Evolutionary conservation across 371 early-diverging fungal species (phyloP).

Genomic region (Mucor saturninus): DNA sequence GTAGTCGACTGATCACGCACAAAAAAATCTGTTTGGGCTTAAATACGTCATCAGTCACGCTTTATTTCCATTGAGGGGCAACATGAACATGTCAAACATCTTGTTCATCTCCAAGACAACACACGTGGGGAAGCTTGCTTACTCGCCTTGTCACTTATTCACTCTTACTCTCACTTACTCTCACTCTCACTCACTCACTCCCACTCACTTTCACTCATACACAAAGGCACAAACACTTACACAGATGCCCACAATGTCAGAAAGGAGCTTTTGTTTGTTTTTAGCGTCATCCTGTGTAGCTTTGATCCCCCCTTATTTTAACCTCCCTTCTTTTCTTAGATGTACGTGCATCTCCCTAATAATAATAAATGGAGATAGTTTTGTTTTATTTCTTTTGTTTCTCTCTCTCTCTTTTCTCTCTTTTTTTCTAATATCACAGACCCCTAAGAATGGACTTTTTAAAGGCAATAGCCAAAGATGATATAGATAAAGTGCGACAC

Average conservation of each 20-base stretch:
- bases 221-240: too few relatives aligned
- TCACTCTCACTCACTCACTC: too few relatives aligned
- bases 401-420: neutral
- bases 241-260: too few relatives aligned
- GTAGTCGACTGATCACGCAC: neutral
- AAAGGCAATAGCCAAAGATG: constrained; percentile 54
- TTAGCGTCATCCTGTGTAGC: too few relatives aligned
- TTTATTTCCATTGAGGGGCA: too few relatives aligned
- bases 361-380: neutral
- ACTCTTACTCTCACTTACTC: too few relatives aligned
- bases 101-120: too few relatives aligned
- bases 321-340: neutral
- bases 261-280: too few relatives aligned
- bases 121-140: too few relatives aligned
- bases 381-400: neutral
- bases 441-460: constrained; percentile 52
- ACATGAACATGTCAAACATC: too few relatives aligned
- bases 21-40: constrained; percentile 1
- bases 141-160: too few relatives aligned
- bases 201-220: too few relatives aligned
- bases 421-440: neutral
- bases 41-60: neutral
- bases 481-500: constrained; percentile 49
- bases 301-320: neutral
- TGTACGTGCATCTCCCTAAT: neutral